phyloP scores from a whole-genome alignment of 169 alveolate species.

The Plasmodium adleri region DNA sequence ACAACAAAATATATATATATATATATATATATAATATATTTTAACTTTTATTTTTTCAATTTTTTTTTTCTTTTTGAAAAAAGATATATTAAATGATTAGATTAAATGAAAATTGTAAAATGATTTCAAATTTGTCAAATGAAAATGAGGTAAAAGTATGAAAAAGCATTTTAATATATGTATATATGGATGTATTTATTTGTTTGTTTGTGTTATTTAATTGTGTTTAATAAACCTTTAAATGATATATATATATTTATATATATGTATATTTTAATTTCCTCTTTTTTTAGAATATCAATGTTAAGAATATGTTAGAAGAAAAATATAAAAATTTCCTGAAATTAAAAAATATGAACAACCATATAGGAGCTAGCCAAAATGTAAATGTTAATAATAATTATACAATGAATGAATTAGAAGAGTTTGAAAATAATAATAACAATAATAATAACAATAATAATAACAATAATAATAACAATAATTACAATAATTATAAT shows the following conservation, averaged over 20 bases:
- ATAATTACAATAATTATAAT: background rate
- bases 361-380: background rate
- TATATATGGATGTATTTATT: background rate
- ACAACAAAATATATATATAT: too few relatives aligned
- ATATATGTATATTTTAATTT: background rate
- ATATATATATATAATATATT: too few relatives aligned
- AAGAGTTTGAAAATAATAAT: background rate
- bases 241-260: background rate
- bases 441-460: background rate
- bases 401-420: conserved; percentile 12
- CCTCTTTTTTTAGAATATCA: conserved; percentile 1
- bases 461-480: background rate
- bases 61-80: background rate
- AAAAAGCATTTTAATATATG: background rate
- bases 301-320: conserved; percentile 23
- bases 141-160: conserved; percentile 48
- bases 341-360: conserved; percentile 21
- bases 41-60: too few relatives aligned
- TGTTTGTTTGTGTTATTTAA: background rate
- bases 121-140: conserved; percentile 43
- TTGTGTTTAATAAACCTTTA: too few relatives aligned
- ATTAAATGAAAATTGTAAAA: conserved; percentile 19
- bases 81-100: conserved; percentile 45
- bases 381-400: background rate
- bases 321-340: conserved; percentile 16